A percentile compares a stretch with the other conserved stretches of the same genome.
These are phyloP conservation scores for Solanum stenotomum DNA, from an alignment of 257 asterid species.

Conservation along the genomic window DNA sequence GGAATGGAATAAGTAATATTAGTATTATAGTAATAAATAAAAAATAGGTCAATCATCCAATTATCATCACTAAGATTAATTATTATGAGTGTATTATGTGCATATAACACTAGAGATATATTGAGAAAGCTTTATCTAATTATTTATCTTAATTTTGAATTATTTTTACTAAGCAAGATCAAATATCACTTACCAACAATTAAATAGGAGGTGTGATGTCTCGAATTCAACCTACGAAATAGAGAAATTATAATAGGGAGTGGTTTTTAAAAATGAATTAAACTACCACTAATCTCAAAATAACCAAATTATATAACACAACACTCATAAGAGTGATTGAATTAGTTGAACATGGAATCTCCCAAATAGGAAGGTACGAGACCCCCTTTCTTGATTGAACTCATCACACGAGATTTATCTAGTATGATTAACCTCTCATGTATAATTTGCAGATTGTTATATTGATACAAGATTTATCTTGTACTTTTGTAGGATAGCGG, in stretches of 20 bases:
- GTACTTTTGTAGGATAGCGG: background rate
- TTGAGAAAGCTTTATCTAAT: background rate
- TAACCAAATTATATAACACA: background rate
- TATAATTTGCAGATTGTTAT: background rate
- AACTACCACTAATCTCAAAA: background rate
- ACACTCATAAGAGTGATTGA: rapidly evolving
- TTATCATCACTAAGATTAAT: background rate
- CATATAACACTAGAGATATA: background rate
- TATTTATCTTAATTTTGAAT: too few species aligned
- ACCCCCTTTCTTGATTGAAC: background rate
- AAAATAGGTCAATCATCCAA: background rate
- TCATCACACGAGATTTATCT: background rate
- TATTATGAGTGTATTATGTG: background rate
- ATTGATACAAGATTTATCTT: background rate
- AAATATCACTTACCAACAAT: background rate
- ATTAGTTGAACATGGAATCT: background rate
- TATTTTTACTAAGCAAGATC: too few species aligned
- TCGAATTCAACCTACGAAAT: background rate
- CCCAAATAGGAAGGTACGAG: background rate
- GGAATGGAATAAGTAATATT: background rate
- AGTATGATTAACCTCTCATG: background rate
- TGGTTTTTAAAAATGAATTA: too few species aligned
- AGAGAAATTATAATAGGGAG: background rate
- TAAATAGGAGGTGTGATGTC: background rate
- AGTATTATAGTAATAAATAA: background rate